Evolutionary conservation across 306 rosid genomes (phyloP).

Genomic region (Cicer bijugum): DNA sequence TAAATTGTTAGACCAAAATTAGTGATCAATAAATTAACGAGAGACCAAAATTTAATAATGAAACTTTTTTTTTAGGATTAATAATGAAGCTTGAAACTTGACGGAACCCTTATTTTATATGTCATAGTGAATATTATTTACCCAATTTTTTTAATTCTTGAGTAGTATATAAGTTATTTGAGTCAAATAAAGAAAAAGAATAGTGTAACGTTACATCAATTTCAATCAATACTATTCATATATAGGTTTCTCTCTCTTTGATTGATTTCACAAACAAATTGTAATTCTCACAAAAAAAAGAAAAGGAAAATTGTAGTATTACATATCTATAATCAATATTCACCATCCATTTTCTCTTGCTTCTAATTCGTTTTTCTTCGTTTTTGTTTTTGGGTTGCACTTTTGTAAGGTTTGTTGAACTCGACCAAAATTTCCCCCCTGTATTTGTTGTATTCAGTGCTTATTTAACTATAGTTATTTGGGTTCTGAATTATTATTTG

Average conservation of each 20-base stretch:
- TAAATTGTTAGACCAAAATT: too few relatives aligned
- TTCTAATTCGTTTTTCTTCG: not conserved
- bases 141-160: not conserved
- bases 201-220: constrained; percentile 15
- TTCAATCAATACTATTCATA: not conserved
- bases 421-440: not conserved
- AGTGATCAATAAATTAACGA: not conserved
- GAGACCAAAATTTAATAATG: not conserved
- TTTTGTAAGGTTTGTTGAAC: constrained; percentile 1
- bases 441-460: not conserved
- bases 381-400: not conserved
- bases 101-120: not conserved
- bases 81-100: not conserved
- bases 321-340: not conserved
- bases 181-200: too few relatives aligned
- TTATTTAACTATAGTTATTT: not conserved
- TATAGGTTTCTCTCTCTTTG: constrained; percentile 1
- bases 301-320: not conserved
- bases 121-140: not conserved
- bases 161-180: too few relatives aligned
- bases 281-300: not conserved
- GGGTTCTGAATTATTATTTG: constrained; percentile 13
- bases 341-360: constrained; percentile 32
- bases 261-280: not conserved
- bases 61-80: not conserved